Evolutionary conservation across 2,329 filamentous ascomycete genomes (phyloP).

Genomic region (Ophiocordyceps camponoti-leonardi): DNA sequence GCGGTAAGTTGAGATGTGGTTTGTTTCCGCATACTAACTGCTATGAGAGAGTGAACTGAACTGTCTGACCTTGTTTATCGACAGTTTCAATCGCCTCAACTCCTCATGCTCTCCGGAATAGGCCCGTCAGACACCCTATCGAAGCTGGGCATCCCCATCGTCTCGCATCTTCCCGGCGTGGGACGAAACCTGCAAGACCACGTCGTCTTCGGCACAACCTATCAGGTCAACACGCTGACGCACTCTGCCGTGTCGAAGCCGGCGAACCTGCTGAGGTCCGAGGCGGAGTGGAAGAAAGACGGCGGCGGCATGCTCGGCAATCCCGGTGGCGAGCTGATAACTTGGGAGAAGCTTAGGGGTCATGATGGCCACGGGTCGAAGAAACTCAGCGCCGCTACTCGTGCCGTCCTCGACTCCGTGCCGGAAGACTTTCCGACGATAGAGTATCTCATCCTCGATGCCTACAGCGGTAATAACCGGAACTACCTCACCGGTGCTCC

Average conservation of each 20-base stretch:
- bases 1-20: neutral
- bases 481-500: neutral
- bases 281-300: neutral
- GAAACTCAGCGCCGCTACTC: slow-evolving; percentile 5
- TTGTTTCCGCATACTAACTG: too few species aligned
- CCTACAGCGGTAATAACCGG: neutral
- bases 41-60: too few species aligned
- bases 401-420: slow-evolving; percentile 6
- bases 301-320: slow-evolving; percentile 1
- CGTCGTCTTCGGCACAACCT: slow-evolving; percentile 3
- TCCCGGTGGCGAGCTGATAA: slow-evolving; percentile 4
- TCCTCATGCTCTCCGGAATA: neutral
- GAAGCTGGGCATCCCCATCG: neutral
- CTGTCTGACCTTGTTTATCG: too few species aligned
- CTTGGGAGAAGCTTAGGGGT: slow-evolving; percentile 11
- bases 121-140: neutral
- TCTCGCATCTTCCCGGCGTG: neutral
- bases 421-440: slow-evolving; percentile 19
- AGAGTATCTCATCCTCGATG: slow-evolving; percentile 8
- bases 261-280: neutral
- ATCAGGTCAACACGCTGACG: slow-evolving; percentile 2
- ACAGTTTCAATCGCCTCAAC: neutral
- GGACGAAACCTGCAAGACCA: slow-evolving; percentile 1
- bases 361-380: neutral
- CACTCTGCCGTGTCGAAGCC: neutral